Base-by-base conservation (phyloP, 1,284 basidiomycete genomes). In the Cryptococcus sp. region DNA sequence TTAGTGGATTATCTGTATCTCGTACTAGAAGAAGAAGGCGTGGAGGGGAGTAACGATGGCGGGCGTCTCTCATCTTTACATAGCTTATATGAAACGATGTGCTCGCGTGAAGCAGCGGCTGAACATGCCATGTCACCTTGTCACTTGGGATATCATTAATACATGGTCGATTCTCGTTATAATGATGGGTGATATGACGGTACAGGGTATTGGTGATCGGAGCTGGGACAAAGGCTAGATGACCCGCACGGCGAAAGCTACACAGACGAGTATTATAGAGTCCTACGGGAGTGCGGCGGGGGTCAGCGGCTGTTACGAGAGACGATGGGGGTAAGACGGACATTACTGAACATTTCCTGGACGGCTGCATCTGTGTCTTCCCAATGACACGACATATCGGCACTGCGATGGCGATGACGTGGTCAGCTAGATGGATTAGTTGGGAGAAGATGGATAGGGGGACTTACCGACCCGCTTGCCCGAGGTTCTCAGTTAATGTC, bases 341-440 rank as follows among this genome's bases (percentile, higher is more conserved):
- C 74, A 62, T 77, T 77, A 44, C 67, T 71, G 57, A 52, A 77
- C 64, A 77, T 74, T 52, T 77, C 75, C 59, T 77, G 75, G 16
- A 74, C 57, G 19, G 66, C 75, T 0, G 52, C 48, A 58, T 77
- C 75, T 13, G 72, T 67, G 50, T 75, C 74, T 66, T 77, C 75
- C 75, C 75, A 77, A 62, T 77, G 75, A 61, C 74, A 75, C 22
- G 70, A 66, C 70, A 77, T 70, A 62, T 77, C 75, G n/a, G 74
- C 75, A 45, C 75, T 70, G 53, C 8, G 5, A 19, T 23, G 37
- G n/a, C 13, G 57, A 4, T 5, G 16, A 16, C 4, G 41, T 22
- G 15, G 34, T 41, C 7, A 44, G 41, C 10, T 8, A 3, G 22
- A 15, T 34, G 34, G 7, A 37, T 37, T 3, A 22, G 46, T 52